phyloP scores from a whole-genome alignment of 306 rosid species.

The Cucumis melo region DNA sequence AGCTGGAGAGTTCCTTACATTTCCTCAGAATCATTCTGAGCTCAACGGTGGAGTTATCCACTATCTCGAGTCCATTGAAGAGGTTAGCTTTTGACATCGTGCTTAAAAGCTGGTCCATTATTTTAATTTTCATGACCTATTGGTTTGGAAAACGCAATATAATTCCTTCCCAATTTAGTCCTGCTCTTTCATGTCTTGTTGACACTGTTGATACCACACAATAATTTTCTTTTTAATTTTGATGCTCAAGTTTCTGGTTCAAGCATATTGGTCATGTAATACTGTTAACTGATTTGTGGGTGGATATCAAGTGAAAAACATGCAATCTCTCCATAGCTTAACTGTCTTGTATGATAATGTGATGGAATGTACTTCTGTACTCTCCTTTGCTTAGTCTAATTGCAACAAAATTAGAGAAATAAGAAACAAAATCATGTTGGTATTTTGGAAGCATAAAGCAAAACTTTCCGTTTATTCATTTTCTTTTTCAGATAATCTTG shows the following conservation, averaged over 20 bases:
- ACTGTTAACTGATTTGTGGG: not conserved
- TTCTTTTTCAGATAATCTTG: not conserved
- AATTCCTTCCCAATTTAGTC: not conserved
- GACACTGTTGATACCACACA: too few relatives aligned
- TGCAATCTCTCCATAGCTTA: not conserved
- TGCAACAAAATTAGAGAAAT: not conserved
- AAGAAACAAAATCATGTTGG: not conserved
- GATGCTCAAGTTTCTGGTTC: not conserved
- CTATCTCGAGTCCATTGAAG: slow-evolving; percentile 93
- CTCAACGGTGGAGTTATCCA: slow-evolving; percentile 73
- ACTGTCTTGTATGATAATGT: not conserved
- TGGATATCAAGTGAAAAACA: not conserved
- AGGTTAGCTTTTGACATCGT: slow-evolving; percentile 31
- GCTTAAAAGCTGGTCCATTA: not conserved
- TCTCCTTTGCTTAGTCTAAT: not conserved
- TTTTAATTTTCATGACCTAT: not conserved
- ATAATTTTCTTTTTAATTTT: too few relatives aligned
- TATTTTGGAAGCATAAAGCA: not conserved
- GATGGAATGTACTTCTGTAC: not conserved
- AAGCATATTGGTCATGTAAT: not conserved
- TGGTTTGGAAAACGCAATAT: not conserved
- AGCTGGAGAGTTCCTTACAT: slow-evolving; percentile 60
- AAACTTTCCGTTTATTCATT: not conserved
- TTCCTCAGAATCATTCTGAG: slow-evolving; percentile 70
- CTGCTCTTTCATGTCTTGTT: not conserved